Base-by-base conservation (phyloP, 2,329 filamentous ascomycete species). In the Fusarium sacchari region DNA sequence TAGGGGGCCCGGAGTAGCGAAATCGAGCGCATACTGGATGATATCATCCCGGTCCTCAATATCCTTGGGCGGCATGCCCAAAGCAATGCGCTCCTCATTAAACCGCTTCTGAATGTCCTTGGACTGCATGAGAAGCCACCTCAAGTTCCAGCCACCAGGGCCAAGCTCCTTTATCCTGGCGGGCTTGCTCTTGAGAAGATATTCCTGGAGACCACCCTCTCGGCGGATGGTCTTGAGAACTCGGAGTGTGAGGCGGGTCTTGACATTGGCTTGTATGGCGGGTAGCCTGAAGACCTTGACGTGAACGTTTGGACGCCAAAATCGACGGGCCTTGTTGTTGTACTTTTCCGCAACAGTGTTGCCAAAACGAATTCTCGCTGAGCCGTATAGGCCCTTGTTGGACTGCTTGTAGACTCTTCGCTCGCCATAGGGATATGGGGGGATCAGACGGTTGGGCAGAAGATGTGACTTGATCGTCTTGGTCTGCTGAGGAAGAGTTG, bases 81-180 rank as follows among this genome's bases (percentile, higher is more conserved):
- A 81, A 26, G 84, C 84, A 65, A 86, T 83, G 69, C 94, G 86
- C 84, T 97, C 87, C 56, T 84, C 81, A 46, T 88, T 87, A 79
- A 95, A 93, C 73, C 89, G 86, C 74, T 88, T 87, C 81, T 91
- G 90, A 57, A 97, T 88, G 26, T 84, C 83, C 3, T 79, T 78
- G 9, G 91, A 95, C 84, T 96, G 94, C 92, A 98, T 94, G 69
- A 99, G 86, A 71, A 93, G 89, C 93, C 95, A 98, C 73, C 96
- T 87, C 79, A 99, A 84, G 77, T 92, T 90, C 96, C 96, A 99
- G 12, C 96, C 96, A 74, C 92, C 92, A 59, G 96, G 91, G 10
- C 96, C 96, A 64, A 99, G 86, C 82, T 97, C 94, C 85, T 92
- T 93, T 79, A 98, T 88, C 72, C 96, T 89, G 44, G 87, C 88